Percentiles rank a stretch among this genome's conserved stretches.
These are phyloP conservation scores for Raddia guianensis DNA, from an alignment of 176 grass and related monocot genomes.

Conservation along the genomic window DNA sequence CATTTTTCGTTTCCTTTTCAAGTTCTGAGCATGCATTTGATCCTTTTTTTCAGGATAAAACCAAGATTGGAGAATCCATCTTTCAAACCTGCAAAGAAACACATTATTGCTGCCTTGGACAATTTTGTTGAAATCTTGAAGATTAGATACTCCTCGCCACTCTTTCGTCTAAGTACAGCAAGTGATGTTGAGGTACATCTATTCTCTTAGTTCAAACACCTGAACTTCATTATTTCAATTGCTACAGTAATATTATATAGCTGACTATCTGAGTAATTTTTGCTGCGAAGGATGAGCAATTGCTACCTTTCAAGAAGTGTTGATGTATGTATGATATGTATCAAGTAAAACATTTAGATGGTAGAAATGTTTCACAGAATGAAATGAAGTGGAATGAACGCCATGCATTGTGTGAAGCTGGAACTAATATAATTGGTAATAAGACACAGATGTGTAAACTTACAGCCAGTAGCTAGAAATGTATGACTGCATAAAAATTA, in stretches of 20 bases:
- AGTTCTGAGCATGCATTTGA: conserved; percentile 1
- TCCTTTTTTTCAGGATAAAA: conserved; percentile 69
- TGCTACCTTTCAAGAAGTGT: background rate
- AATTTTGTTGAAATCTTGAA: conserved; percentile 69
- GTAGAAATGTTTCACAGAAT: background rate
- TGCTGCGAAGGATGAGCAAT: background rate
- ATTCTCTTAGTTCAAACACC: conserved; percentile 20
- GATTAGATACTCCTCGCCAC: conserved; percentile 87
- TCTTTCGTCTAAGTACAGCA: conserved; percentile 66
- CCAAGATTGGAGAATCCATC: conserved; percentile 75
- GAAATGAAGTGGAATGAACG: background rate
- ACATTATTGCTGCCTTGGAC: conserved; percentile 64
- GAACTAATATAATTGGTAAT: background rate
- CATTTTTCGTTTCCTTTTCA: background rate
- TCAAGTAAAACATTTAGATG: conserved; percentile 3
- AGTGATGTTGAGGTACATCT: conserved; percentile 63
- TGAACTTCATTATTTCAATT: conserved; percentile 3
- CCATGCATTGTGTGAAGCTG: background rate
- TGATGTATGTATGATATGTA: background rate
- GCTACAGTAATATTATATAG: background rate
- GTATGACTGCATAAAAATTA: conserved; percentile 3
- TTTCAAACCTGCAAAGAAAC: conserved; percentile 70
- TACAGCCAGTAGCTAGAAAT: background rate
- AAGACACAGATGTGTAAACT: background rate
- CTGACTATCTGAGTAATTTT: background rate